Evolutionary conservation across 305 asterid species (phyloP), one percentile per base, ranked within the genome.

Genomic region (Fraxinus dipetala): DNA sequence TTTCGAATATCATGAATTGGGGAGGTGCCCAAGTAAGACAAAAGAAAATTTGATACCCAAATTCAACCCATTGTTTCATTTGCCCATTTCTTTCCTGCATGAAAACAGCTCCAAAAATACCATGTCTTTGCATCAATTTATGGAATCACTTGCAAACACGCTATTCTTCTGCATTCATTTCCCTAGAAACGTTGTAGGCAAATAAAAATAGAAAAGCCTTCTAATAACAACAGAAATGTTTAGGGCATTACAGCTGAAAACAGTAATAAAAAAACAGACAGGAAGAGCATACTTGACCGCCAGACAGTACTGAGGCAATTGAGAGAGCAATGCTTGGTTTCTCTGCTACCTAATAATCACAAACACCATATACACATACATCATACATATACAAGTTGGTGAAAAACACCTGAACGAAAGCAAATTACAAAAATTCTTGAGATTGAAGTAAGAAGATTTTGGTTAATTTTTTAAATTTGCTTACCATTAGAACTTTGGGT

Each of bases 321-420:
- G 98, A 90, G 16, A 92, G 89, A 80, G 97, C 98, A 84, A 94
- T 94, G 85, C 98, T 94, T 48, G 98, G 98, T 89, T 94, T 94
- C 89, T 94, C 98, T 6, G 98, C 98, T 8, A 93, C 97, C 98
- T 93, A 88, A 85, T 75, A 86, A 75, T 77, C 81, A 45, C 31
- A 18, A 35, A 32, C 18, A 45, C 7, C 36, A n/a, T 40, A 28
- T 32, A 61, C 16, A 63, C 31, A 63, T 22, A 63, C 72, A 63
- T 26, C 74, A 67, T 28, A 11, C 16, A 67, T 28, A 28, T 10
- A 13, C n/a, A 67, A 67, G 74, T 30, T 5, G 18, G 28, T 24
- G n/a, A 32, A 76, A 10, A 75, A n/a, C 0, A 56, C 22, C 48
- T 24, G 72, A 81, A 30, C 16, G 5, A 48, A 56, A 31, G 26